phyloP scores from a whole-genome alignment of 1,284 basidiomycete species.

The Schizophyllum commune region DNA sequence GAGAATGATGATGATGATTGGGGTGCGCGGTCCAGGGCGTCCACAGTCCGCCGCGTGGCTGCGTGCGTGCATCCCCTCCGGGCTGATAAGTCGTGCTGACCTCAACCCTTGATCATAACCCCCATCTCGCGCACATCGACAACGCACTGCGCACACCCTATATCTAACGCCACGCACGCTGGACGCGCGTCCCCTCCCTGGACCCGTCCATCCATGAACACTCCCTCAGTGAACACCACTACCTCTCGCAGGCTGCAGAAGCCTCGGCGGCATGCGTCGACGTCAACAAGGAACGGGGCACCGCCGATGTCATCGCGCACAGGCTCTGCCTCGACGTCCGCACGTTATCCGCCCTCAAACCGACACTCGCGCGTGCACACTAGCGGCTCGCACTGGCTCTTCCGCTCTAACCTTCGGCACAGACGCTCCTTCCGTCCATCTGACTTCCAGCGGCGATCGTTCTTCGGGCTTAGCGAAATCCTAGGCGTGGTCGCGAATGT shows the following conservation, averaged over 20 bases:
- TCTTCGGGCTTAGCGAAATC: conserved; percentile 76
- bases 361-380: conserved; percentile 9
- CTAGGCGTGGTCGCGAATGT: conserved; percentile 70
- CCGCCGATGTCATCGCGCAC: no score
- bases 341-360: background rate
- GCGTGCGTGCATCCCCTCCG: background rate
- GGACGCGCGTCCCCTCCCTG: background rate
- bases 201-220: background rate
- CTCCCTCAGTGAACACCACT: background rate
- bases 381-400: conserved; percentile 48
- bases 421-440: conserved; percentile 49
- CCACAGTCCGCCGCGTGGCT: background rate
- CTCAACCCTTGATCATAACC: background rate
- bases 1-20: background rate
- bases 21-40: background rate
- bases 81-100: background rate
- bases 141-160: background rate
- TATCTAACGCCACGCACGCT: background rate
- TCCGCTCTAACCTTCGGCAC: conserved; percentile 63
- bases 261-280: background rate
- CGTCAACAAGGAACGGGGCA: background rate
- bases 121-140: background rate
- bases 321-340: no score
- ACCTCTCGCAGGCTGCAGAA: background rate
- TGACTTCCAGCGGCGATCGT: conserved; percentile 56